Conservation (phyloP, 108 stramenopile genomes). For the Aurantiochytrium sp. region DNA sequence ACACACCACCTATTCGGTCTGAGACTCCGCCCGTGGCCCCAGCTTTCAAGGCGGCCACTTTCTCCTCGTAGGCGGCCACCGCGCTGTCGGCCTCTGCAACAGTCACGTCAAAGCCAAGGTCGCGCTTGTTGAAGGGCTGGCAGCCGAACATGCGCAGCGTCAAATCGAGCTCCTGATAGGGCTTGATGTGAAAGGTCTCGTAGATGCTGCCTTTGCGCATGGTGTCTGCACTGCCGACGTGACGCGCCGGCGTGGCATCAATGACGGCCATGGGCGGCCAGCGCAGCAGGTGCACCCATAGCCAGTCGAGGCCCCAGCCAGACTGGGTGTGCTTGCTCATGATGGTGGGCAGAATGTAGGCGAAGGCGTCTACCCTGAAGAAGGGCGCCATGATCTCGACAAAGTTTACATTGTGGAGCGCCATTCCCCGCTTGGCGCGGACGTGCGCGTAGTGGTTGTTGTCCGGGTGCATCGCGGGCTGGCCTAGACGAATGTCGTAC, state of each 20-base stretch:
- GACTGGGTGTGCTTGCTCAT: neutral
- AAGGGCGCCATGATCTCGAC: conserved; percentile 27
- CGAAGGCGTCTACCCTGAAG: neutral
- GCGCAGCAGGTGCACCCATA: neutral
- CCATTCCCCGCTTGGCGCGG: neutral
- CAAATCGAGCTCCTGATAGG: neutral
- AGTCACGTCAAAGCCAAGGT: neutral
- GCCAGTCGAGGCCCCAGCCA: conserved; percentile 17
- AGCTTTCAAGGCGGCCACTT: too few relatives aligned
- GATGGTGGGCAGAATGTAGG: neutral
- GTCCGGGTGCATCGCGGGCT: neutral
- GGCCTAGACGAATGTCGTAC: neutral
- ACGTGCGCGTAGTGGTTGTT: neutral
- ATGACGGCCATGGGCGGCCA: neutral
- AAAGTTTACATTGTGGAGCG: conserved; percentile 22
- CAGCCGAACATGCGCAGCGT: neutral
- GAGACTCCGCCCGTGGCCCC: too few relatives aligned
- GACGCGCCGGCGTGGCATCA: neutral
- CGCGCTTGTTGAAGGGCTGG: neutral
- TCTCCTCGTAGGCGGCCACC: too few relatives aligned
- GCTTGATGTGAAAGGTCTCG: neutral
- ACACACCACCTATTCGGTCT: too few relatives aligned
- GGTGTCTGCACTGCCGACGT: neutral
- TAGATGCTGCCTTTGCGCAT: neutral
- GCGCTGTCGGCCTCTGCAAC: neutral